These are phyloP conservation scores for Hortaea werneckii DNA, from an alignment of 2,329 filamentous ascomycete species.

Conservation along the genomic window DNA sequence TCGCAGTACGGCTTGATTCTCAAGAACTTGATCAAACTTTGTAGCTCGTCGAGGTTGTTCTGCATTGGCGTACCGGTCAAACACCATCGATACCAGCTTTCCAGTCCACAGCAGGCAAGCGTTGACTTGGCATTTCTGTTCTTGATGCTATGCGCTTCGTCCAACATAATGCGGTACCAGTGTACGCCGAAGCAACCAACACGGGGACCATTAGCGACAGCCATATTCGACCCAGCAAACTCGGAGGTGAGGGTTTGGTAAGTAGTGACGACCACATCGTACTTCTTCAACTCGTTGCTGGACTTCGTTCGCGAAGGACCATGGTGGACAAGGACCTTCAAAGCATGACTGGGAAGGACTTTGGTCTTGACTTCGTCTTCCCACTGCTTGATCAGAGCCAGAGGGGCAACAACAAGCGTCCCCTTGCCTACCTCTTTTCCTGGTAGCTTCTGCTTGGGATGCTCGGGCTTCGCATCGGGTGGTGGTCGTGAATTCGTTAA, in stretches of 20 bases:
- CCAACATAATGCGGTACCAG: conserved; percentile 92
- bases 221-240: conserved; percentile 58
- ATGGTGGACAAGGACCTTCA: conserved; percentile 84
- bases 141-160: conserved; percentile 97
- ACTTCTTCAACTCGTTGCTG: conserved; percentile 64
- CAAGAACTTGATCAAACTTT: conserved; percentile 86
- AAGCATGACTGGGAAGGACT: conserved; percentile 55
- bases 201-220: conserved; percentile 52
- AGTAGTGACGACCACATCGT: conserved; percentile 94
- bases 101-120: conserved; percentile 77
- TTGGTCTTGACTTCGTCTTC: conserved; percentile 84
- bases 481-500: conserved; percentile 63
- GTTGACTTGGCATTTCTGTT: conserved; percentile 94
- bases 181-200: conserved; percentile 81
- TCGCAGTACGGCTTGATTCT: conserved; percentile 87
- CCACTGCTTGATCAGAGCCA: conserved; percentile 96
- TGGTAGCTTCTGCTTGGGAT: conserved; percentile 56
- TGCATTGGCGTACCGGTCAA: conserved; percentile 95
- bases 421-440: conserved; percentile 56
- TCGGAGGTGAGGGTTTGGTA: conserved; percentile 94
- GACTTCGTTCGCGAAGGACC: conserved; percentile 76
- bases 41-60: conserved; percentile 93
- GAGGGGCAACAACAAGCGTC: conserved; percentile 83
- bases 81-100: conserved; percentile 88
- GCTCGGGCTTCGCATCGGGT: conserved; percentile 38